A percentile compares a stretch with the other conserved stretches of the same genome.
phyloP scores from a whole-genome alignment of 352 stramenopile species.

The Pythium sukuiense region DNA sequence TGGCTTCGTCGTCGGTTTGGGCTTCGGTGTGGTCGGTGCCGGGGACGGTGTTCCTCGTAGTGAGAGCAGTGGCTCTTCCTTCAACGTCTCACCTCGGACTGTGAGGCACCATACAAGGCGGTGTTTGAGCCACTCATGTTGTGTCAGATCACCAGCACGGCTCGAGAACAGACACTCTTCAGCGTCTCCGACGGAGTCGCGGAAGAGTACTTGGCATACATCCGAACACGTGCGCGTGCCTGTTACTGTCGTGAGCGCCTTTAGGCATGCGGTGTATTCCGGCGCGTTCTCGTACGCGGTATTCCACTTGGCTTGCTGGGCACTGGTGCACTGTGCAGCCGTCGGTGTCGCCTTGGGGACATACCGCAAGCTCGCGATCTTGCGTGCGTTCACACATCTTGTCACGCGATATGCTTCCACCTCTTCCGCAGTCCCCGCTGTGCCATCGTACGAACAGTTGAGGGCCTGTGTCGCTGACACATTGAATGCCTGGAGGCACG shows the following conservation, averaged over 20 bases:
- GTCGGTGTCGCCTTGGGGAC: not conserved
- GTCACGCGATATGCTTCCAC: slow-evolving; percentile 15
- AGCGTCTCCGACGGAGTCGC: slow-evolving; percentile 16
- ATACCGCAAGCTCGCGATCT: slow-evolving; percentile 10
- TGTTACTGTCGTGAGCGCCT: not conserved
- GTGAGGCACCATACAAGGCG: slow-evolving; percentile 21
- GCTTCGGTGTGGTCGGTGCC: slow-evolving; percentile 11
- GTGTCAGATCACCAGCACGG: slow-evolving; percentile 14
- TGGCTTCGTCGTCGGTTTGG: not conserved
- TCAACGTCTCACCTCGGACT: slow-evolving; percentile 13
- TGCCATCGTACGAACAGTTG: slow-evolving; percentile 26
- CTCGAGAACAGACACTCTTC: slow-evolving; percentile 21
- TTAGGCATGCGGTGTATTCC: slow-evolving; percentile 13
- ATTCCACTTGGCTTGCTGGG: slow-evolving; percentile 17
- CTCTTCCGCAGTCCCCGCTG: slow-evolving; percentile 12
- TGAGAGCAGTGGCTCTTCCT: slow-evolving; percentile 13
- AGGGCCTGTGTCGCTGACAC: slow-evolving; percentile 7
- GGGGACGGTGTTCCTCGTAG: slow-evolving; percentile 9
- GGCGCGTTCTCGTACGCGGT: slow-evolving; percentile 4
- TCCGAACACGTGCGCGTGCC: slow-evolving; percentile 10
- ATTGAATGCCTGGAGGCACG: slow-evolving; percentile 14
- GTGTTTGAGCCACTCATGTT: slow-evolving; percentile 26
- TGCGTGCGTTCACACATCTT: slow-evolving; percentile 9
- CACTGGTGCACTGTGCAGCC: slow-evolving; percentile 13
- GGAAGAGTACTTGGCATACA: slow-evolving; percentile 15